Conservation (phyloP, 163 green algal genomes). For the Trebouxia gelatinosa region DNA sequence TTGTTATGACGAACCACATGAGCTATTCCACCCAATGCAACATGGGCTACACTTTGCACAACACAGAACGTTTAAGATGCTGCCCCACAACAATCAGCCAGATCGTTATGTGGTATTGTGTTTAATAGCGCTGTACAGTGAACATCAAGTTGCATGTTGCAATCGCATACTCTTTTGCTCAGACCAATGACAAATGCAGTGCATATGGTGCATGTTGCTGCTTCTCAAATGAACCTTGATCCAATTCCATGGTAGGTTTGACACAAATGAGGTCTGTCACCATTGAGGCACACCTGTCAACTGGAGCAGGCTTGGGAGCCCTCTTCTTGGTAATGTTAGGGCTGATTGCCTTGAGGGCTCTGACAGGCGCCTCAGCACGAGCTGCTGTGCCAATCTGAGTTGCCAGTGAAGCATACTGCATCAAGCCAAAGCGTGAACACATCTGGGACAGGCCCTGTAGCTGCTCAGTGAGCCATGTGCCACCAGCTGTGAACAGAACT, state of each 20-base stretch:
- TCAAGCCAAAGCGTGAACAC: background rate
- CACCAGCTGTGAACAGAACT: too few relatives aligned
- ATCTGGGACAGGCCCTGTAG: background rate
- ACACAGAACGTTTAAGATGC: background rate
- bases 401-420: constrained; percentile 60
- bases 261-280: too few relatives aligned
- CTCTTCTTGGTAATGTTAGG: constrained; percentile 41
- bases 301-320: background rate
- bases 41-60: background rate
- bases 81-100: background rate
- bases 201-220: background rate
- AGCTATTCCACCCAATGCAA: background rate
- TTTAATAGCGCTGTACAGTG: background rate
- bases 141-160: background rate
- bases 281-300: background rate
- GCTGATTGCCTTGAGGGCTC: constrained; percentile 31
- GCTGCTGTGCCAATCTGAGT: constrained; percentile 57
- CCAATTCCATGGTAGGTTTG: background rate
- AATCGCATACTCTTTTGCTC: background rate
- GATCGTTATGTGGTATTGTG: background rate
- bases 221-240: background rate
- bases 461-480: too few relatives aligned
- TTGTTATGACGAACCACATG: background rate
- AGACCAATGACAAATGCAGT: background rate
- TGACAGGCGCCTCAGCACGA: constrained; percentile 28